These are phyloP conservation scores for Monosporascus cannonballus DNA, from an alignment of 2,329 filamentous ascomycete genomes.

Conservation along the genomic window DNA sequence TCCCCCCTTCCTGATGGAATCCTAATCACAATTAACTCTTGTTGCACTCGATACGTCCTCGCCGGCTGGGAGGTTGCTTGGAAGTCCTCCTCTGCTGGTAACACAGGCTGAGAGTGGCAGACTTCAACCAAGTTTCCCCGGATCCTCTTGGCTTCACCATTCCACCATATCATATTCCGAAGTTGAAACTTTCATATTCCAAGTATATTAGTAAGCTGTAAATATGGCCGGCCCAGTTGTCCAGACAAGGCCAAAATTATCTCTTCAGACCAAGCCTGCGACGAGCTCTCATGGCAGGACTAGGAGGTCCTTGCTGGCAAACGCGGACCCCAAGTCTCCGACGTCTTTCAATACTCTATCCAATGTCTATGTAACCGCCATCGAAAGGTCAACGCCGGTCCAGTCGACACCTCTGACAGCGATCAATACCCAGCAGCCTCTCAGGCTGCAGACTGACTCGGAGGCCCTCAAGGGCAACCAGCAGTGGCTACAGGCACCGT, in stretches of 20 bases:
- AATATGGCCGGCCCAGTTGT: conserved; percentile 30
- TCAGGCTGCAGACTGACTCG: conserved; percentile 32
- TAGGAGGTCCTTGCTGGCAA: conserved; percentile 34
- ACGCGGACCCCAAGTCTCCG: conserved; percentile 51
- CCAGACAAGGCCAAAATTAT: conserved; percentile 49
- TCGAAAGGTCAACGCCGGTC: conserved; percentile 50
- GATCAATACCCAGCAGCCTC: conserved; percentile 37
- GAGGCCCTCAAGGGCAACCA: conserved; percentile 26
- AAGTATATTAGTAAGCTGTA: conserved; percentile 4
- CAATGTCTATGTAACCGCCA: conserved; percentile 58
- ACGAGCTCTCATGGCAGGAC: conserved; percentile 31
- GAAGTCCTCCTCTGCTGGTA: conserved; percentile 17
- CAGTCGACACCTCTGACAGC: conserved; percentile 42
- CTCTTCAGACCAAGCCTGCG: conserved; percentile 47
- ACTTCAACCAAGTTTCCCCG: conserved; percentile 5
- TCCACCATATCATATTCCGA: not conserved
- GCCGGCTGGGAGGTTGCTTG: conserved; percentile 18
- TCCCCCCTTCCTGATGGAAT: conserved; percentile 11
- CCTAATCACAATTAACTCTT: conserved; percentile 8
- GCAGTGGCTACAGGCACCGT: conserved; percentile 36
- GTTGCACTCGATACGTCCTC: conserved; percentile 12
- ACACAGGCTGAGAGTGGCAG: conserved; percentile 13
- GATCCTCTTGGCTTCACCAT: conserved; percentile 1
- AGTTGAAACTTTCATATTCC: not conserved
- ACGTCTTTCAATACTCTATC: conserved; percentile 62